These are phyloP conservation scores for Moesziomyces parantarcticus DNA, from an alignment of 1,284 basidiomycete genomes.

Conservation along the genomic window DNA sequence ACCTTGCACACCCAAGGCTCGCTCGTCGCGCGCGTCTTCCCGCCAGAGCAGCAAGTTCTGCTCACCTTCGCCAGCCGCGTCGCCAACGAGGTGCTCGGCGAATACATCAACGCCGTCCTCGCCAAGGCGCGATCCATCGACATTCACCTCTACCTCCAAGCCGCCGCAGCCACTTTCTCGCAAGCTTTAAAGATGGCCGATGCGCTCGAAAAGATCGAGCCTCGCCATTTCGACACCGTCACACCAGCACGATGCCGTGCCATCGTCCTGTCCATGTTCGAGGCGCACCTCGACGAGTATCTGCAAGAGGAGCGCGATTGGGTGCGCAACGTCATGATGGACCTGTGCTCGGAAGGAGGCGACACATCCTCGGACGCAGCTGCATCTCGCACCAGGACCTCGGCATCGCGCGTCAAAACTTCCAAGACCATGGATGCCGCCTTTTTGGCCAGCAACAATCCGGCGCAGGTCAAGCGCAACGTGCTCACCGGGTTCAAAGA, in stretches of 20 bases:
- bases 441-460: conserved; percentile 86
- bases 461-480: conserved; percentile 89
- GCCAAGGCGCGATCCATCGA: conserved; percentile 80
- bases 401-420: conserved; percentile 5
- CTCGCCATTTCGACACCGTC: conserved; percentile 28
- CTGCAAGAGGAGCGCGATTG: conserved; percentile 90
- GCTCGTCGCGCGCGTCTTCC: conserved; percentile 85
- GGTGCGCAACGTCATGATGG: conserved; percentile 79
- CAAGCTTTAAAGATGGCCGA: conserved; percentile 89
- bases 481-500: conserved; percentile 91
- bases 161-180: conserved; percentile 86
- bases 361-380: conserved; percentile 77
- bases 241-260: conserved; percentile 76
- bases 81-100: conserved; percentile 77
- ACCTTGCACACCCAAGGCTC: conserved; percentile 79
- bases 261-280: conserved; percentile 87
- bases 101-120: conserved; percentile 85
- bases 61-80: conserved; percentile 80
- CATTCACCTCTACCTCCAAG: conserved; percentile 80
- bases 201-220: conserved; percentile 55
- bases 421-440: conserved; percentile 66
- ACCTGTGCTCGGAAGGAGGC: conserved; percentile 78
- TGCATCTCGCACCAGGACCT: conserved; percentile 57
- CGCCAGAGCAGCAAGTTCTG: conserved; percentile 78
- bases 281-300: conserved; percentile 94